Evolutionary conservation across 257 asterid species (phyloP), one percentile per base, ranked within the genome.

Genomic region (Jasminum sambac): DNA sequence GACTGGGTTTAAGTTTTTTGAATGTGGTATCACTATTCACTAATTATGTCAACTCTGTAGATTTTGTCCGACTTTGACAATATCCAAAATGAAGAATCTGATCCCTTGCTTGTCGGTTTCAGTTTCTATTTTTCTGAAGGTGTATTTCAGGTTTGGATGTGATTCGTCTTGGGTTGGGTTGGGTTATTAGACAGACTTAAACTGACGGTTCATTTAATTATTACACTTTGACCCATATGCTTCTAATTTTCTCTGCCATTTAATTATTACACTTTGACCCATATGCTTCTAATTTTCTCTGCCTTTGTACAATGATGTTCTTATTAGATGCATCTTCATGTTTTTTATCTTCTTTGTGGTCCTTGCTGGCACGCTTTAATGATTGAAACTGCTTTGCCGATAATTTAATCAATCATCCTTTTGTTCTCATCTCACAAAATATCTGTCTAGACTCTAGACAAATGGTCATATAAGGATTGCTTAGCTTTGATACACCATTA

Each of bases 1-100:
- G 50, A 64, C 40, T 57, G 63, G 43, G 57, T 63, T 38, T 64
- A 5, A 39, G 44, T 30, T 64, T 8, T 46, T 39, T 68, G 48
- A 52, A 8, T 3, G 30, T 55, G 34, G 2, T 19, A 19, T 55
- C 34, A 19, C 14, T 19, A 41, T 14, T 8, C 46, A 41, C 11
- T 16, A 48, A 48, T 48, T 16, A 48, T 48, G 58, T 48, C 11
- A 10, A 12, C 16, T 21, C 10, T 19, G 30, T 55, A 10, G 12
- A 55, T 4, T 21, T 26, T 19, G 30, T 13, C 0, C 8, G 62
- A 19, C 34, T 13, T 55, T 19, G 8, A 55, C 62, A 55, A 55
- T 2, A 40, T 40, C 9, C 9, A 11, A 7, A 40, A 6, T 14
- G 57, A 16, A 14, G 21, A 46, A 46, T 11, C 21, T 1, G 57